Evolutionary conservation across 1,284 basidiomycete genomes (phyloP).

Genomic region (Rhodotorula sp.): DNA sequence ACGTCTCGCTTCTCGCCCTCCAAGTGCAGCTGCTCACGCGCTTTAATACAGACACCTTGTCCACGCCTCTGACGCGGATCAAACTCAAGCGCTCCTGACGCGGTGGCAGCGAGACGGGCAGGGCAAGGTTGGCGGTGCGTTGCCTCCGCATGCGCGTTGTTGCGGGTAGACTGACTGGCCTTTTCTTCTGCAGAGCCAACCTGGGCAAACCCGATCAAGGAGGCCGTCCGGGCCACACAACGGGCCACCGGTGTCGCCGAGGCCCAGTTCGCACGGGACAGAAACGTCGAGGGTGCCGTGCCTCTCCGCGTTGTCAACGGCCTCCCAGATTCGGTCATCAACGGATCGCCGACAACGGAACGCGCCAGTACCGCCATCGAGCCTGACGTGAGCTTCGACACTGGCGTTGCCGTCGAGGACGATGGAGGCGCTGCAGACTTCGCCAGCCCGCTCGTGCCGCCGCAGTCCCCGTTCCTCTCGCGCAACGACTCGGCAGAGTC

Average conservation of each 20-base stretch:
- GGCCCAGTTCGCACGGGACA: constrained; percentile 53
- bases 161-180: constrained; percentile 14
- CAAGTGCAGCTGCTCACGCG: not conserved
- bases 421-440: not conserved
- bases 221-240: constrained; percentile 63
- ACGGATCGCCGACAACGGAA: constrained; percentile 52
- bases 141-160: not conserved
- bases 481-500: constrained; percentile 34
- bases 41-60: constrained; percentile 70
- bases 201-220: constrained; percentile 89
- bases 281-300: constrained; percentile 1
- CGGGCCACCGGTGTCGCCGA: constrained; percentile 81
- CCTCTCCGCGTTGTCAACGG: constrained; percentile 81
- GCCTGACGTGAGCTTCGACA: constrained; percentile 55
- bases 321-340: constrained; percentile 56
- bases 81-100: constrained; percentile 81
- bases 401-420: constrained; percentile 29
- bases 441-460: not conserved
- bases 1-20: constrained; percentile 16
- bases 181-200: constrained; percentile 64
- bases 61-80: constrained; percentile 89
- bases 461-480: not conserved
- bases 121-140: constrained; percentile 80
- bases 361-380: not conserved
- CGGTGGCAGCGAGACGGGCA: constrained; percentile 89